A percentile compares a stretch with the other conserved stretches of the same genome.
These are phyloP conservation scores for Morella rubra DNA, from an alignment of 306 rosid genomes.

Conservation along the genomic window DNA sequence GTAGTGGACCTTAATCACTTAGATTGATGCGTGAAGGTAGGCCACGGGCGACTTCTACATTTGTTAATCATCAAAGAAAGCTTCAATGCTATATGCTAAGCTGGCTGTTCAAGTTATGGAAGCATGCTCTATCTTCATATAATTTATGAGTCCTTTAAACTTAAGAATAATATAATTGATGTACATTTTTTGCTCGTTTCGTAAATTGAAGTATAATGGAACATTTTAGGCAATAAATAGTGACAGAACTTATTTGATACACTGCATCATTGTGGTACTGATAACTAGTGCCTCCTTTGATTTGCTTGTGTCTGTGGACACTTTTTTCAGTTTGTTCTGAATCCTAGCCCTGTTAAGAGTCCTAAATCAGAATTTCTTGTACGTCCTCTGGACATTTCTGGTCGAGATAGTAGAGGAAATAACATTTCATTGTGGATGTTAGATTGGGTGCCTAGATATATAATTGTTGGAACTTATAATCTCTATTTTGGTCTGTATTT, in stretches of 20 bases:
- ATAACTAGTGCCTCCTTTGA: too few relatives aligned
- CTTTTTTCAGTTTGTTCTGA: background rate
- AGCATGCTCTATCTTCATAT: background rate
- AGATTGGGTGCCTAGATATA: background rate
- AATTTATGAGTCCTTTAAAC: background rate
- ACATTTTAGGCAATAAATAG: too few relatives aligned
- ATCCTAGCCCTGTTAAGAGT: background rate
- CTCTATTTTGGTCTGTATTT: slow-evolving; percentile 2
- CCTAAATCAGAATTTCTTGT: background rate
- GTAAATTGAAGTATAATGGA: background rate
- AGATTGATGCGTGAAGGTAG: background rate
- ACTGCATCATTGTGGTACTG: too few relatives aligned
- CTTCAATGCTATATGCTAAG: background rate
- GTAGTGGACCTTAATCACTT: background rate
- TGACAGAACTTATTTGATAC: too few relatives aligned
- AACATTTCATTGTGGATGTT: background rate
- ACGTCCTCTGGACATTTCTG: background rate
- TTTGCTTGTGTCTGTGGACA: too few relatives aligned
- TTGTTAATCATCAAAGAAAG: background rate
- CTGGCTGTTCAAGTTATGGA: background rate
- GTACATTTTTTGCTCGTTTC: background rate
- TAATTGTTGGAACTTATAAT: slow-evolving; percentile 1
- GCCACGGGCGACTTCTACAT: background rate
- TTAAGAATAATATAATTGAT: background rate
- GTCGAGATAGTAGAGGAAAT: background rate